phyloP scores from a whole-genome alignment of 2,329 filamentous ascomycete species.

The Fusarium illudens region DNA sequence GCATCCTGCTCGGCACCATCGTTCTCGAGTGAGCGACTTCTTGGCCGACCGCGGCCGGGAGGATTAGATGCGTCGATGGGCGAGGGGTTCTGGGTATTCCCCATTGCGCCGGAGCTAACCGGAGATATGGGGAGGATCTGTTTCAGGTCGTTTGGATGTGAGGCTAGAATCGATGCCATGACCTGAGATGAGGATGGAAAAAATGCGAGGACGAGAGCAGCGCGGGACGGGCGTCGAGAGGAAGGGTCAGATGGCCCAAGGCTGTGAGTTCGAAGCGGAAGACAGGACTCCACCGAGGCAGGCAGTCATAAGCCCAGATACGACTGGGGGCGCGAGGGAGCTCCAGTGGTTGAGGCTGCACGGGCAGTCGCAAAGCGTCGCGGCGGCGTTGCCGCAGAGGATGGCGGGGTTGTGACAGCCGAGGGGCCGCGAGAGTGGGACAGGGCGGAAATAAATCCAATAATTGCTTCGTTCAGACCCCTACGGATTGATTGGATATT shows the following conservation, averaged over 20 bases:
- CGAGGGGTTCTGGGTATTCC: constrained; percentile 50
- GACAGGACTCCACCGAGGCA: constrained; percentile 15
- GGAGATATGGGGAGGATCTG: constrained; percentile 50
- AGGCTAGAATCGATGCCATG: constrained; percentile 42
- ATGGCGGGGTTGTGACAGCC: constrained; percentile 37
- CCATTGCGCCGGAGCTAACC: constrained; percentile 53
- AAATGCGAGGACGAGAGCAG: not conserved
- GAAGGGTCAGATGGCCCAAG: not conserved
- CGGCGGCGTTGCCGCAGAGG: constrained; percentile 16
- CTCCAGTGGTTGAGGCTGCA: constrained; percentile 18
- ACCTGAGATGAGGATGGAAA: constrained; percentile 21
- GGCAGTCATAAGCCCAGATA: constrained; percentile 18
- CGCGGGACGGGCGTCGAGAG: not conserved
- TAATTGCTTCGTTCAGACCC: constrained; percentile 35
- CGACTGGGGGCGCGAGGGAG: constrained; percentile 12
- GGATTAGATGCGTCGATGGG: constrained; percentile 46
- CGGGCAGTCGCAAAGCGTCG: constrained; percentile 25
- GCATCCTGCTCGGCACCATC: constrained; percentile 53
- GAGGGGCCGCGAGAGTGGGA: constrained; percentile 34
- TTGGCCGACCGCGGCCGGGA: constrained; percentile 50
- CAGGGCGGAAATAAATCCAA: constrained; percentile 30
- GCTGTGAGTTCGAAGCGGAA: not conserved
- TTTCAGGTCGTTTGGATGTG: constrained; percentile 43
- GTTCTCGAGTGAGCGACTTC: constrained; percentile 54
- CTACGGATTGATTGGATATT: constrained; percentile 30